phyloP scores from a whole-genome alignment of 495 filamentous ascomycete species.

The Bacidia rubella region DNA sequence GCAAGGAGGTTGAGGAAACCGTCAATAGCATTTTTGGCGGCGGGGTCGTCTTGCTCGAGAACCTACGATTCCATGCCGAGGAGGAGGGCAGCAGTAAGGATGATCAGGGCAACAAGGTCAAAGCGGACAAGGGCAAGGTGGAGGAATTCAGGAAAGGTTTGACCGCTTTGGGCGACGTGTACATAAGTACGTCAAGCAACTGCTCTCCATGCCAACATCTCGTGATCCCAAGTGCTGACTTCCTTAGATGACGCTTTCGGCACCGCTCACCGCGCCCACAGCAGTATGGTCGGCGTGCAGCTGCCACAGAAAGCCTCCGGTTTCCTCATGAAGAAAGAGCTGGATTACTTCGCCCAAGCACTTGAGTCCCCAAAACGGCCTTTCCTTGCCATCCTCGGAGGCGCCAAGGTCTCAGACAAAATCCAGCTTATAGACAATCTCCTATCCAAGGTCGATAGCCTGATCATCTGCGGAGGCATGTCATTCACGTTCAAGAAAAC shows the following conservation, averaged over 20 bases:
- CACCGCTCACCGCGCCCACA: constrained; percentile 94
- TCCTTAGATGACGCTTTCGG: constrained; percentile 87
- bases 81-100: constrained; percentile 95
- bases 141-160: constrained; percentile 88
- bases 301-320: constrained; percentile 92
- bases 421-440: constrained; percentile 99
- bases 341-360: constrained; percentile 97
- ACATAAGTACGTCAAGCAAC: constrained; percentile 60
- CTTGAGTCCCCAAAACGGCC: constrained; percentile 86
- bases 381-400: constrained; percentile 97
- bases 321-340: constrained; percentile 99
- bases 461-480: constrained; percentile 97
- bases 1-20: constrained; percentile 72
- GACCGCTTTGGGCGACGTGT: constrained; percentile 89
- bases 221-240: constrained; percentile 13
- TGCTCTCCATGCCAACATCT: not conserved
- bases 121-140: constrained; percentile 86
- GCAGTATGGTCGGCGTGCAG: constrained; percentile 95
- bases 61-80: constrained; percentile 93
- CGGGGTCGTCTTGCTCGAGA: constrained; percentile 84
- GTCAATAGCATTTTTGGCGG: constrained; percentile 76
- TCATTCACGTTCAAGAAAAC: constrained; percentile 99
- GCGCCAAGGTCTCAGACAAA: constrained; percentile 98
- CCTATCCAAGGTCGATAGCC: constrained; percentile 87
- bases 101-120: constrained; percentile 87